Percentiles rank a stretch among this genome's conserved stretches.
Evolutionary conservation across 345 rosid species (phyloP).

Genomic region (Combretum micranthum): DNA sequence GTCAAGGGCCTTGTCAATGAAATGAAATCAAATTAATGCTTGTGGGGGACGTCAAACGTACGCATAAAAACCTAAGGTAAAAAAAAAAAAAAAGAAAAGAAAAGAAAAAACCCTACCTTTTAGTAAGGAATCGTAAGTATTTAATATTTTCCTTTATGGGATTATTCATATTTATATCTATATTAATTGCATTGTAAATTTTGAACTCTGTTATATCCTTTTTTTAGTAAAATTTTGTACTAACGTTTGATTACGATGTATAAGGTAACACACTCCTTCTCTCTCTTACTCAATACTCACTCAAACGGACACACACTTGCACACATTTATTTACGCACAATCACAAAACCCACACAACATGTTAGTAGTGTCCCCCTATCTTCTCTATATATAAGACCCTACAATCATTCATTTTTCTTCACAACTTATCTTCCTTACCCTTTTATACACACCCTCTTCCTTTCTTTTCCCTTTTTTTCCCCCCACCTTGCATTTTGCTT

Average conservation of each 20-base stretch:
- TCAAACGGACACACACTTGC: too few relatives aligned
- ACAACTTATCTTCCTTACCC: not conserved
- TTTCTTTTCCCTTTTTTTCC: not conserved
- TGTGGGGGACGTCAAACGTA: conserved; percentile 32
- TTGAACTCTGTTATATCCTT: too few relatives aligned
- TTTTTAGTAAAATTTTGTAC: too few relatives aligned
- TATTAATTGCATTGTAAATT: too few relatives aligned
- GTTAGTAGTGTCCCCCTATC: conserved; percentile 22
- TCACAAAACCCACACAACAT: conserved; percentile 2
- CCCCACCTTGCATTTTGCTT: not conserved
- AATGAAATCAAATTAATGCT: conserved; percentile 8
- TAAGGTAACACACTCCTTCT: too few relatives aligned
- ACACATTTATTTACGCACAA: too few relatives aligned
- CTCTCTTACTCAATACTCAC: too few relatives aligned
- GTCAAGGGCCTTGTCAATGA: conserved; percentile 8
- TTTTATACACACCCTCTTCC: not conserved
- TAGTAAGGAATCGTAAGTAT: conserved; percentile 10
- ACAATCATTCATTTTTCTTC: conserved; percentile 3
- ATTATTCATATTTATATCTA: too few relatives aligned
- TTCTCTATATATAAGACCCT: conserved; percentile 30
- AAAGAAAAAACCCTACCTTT: conserved; percentile 20
- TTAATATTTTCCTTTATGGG: not conserved
- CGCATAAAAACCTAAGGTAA: not conserved
- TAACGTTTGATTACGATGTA: too few relatives aligned
- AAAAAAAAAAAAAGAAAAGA: too few relatives aligned